Base-by-base conservation (phyloP, 768 basidiomycete genomes). In the Phanerochaete sordida region DNA sequence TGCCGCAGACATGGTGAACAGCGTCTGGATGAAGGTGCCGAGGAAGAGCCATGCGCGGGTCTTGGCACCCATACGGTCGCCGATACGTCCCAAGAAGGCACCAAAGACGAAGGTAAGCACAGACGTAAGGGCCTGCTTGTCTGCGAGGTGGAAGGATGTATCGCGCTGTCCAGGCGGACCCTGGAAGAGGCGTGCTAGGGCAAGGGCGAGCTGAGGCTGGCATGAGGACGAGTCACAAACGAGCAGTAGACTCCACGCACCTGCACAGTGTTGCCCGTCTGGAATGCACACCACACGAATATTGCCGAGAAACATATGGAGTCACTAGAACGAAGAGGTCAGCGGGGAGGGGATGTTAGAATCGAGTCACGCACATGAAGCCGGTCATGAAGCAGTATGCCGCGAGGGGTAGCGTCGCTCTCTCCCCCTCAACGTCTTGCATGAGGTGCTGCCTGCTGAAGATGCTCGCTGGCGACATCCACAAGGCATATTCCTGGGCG, bases 231-330 rank as follows among this genome's bases (percentile, higher is more conserved):
- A 21, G 50, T 23, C 39, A 44, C 12, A 23, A 23, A n/a, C 8
- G 28, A 33, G 2, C 21, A 24, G 45, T 2, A 21, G 49, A 44
- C 15, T 21, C 51, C 56, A 50, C 50, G 35, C 65, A 87, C 86
- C 76, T 88, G 86, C 11, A 84, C 79, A 64, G 84, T 84, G 69
- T 90, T 90, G 54, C 88, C 90, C 0, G 90, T 92, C 72, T 93
- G 91, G 72, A 92, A 93, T 15, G 87, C 90, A 71, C 87, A 89
- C 90, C 91, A 93, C 13, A 93, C 84, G 70, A 85, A 93, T 49
- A 91, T 76, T 1, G 91, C 87, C 46, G 88, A 84, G 75, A 93
- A 93, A 2, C 84, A 85, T 28, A 92, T 77, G 1, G 83, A 82
- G 66, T 90, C 87, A 15, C 89, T 91, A 62, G 21, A 31, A 49